Conservation (phyloP, 495 filamentous ascomycete species). For the Cryomyces minteri region DNA sequence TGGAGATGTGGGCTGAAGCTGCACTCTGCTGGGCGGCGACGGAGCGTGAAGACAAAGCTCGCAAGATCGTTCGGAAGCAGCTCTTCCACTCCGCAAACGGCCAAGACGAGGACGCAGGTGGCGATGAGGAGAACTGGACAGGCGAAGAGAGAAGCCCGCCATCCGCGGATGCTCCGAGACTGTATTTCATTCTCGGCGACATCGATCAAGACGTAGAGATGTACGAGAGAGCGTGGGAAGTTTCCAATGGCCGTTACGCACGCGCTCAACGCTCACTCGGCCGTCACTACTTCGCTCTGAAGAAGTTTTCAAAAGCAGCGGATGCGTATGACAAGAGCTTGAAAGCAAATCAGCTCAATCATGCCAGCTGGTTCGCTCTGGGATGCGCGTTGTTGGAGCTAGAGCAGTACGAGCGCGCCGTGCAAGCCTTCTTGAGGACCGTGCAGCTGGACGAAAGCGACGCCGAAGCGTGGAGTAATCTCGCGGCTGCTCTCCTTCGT, state of each 20-base stretch:
- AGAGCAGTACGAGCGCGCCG: slow-evolving; percentile 56
- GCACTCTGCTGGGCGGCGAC: slow-evolving; percentile 74
- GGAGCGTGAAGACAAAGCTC: slow-evolving; percentile 71
- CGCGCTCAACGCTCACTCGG: slow-evolving; percentile 78
- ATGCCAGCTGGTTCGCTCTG: slow-evolving; percentile 70
- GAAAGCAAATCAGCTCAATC: slow-evolving; percentile 60
- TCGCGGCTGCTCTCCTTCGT: slow-evolving; percentile 59
- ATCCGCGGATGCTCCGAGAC: slow-evolving; percentile 65
- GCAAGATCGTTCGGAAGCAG: slow-evolving; percentile 50
- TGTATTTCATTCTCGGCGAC: slow-evolving; percentile 91
- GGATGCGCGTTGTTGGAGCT: slow-evolving; percentile 75
- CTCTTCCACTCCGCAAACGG: slow-evolving; percentile 38
- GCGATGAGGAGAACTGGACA: slow-evolving; percentile 23
- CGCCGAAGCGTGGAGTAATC: slow-evolving; percentile 85
- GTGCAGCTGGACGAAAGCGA: slow-evolving; percentile 75
- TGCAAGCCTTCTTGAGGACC: slow-evolving; percentile 64
- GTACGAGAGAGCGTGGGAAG: slow-evolving; percentile 79
- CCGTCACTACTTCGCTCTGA: slow-evolving; percentile 46
- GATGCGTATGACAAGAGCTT: slow-evolving; percentile 62
- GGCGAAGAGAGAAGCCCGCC: slow-evolving; percentile 43
- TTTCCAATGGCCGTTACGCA: slow-evolving; percentile 63
- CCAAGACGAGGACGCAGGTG: slow-evolving; percentile 32
- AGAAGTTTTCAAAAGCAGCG: slow-evolving; percentile 48
- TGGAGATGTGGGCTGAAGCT: slow-evolving; percentile 91
- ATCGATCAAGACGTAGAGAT: slow-evolving; percentile 51